A percentile compares a stretch with the other conserved stretches of the same genome.
These are phyloP conservation scores for Paramecium octaurelia DNA, from an alignment of 73 alveolate genomes.

Conservation along the genomic window DNA sequence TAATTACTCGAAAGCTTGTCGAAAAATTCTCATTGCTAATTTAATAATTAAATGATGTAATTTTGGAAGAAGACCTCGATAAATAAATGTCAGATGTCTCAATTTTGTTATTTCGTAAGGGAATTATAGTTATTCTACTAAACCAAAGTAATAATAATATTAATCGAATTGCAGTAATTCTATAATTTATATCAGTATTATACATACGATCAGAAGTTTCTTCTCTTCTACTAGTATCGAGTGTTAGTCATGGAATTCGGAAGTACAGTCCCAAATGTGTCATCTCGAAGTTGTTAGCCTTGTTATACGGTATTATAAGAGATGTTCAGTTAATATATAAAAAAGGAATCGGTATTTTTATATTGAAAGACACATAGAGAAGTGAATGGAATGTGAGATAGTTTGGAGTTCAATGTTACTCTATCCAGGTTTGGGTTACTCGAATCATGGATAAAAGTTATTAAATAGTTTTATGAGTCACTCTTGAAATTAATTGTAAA, in stretches of 20 bases:
- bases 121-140: neutral
- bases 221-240: too few species aligned
- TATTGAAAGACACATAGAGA: neutral
- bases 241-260: neutral
- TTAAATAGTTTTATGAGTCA: neutral
- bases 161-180: neutral
- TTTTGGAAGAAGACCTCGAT: neutral
- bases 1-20: constrained; percentile 26
- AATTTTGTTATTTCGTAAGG: neutral
- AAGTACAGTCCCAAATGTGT: neutral
- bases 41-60: neutral
- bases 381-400: neutral
- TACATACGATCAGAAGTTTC: neutral
- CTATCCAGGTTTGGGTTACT: neutral
- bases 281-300: neutral
- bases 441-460: neutral
- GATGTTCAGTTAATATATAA: neutral
- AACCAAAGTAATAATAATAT: neutral
- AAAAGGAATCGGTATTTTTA: neutral
- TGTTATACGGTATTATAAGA: neutral
- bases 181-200: neutral
- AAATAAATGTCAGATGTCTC: neutral
- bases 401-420: neutral
- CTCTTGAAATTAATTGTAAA: neutral
- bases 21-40: constrained; percentile 16